Base-by-base conservation (phyloP, 1,139 yeast species). In the Blastobotrys persicus region DNA sequence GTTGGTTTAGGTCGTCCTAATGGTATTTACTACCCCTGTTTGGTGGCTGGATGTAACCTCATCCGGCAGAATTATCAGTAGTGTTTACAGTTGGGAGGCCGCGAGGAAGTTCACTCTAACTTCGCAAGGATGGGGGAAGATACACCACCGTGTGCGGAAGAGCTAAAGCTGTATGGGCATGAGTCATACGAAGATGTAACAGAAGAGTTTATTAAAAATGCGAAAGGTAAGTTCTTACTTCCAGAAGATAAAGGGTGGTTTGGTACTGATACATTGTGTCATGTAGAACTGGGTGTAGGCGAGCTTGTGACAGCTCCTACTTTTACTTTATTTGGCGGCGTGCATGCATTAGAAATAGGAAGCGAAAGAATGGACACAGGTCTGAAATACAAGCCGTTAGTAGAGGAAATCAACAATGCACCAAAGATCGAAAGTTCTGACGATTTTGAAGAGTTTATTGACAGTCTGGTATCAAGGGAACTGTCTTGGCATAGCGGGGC, bases 321-420 rank as follows among this genome's bases (percentile, higher is more conserved):
- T 11, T 66, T 68, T 46, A 56, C 56, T 32, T 61, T 71, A 35
- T 55, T 56, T 43, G 61, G 63, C 33, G 68, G 72, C 3, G 65
- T 70, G 33, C 67, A 68, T 38, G 72, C 74, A 3, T 58, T 69
- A 47, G 74, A 71, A 59, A 64, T 71, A 41, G 71, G 72, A 31
- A 62, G 65, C 51, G 59, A 56, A 14, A 61, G 64, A 44, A 68
- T 71, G 71, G 75, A 71, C 53, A 68, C 73, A 3, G 75, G 75
- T n/a, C 40, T 65, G 44, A 53, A 58, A 16, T 69, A 59, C 54
- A 48, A 53, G 47, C 48, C 62, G 1, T 52, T 69, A 42, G 55
- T 51, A 2, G 55, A 55, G 7, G 65, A 65, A 33, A 49, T 68
- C 33, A 55, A 34, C 4, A 44, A 44, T 9, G 50, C 56, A 12